Conservation (phyloP, 2,329 filamentous ascomycete genomes). For the Acrocalymma vagum region DNA sequence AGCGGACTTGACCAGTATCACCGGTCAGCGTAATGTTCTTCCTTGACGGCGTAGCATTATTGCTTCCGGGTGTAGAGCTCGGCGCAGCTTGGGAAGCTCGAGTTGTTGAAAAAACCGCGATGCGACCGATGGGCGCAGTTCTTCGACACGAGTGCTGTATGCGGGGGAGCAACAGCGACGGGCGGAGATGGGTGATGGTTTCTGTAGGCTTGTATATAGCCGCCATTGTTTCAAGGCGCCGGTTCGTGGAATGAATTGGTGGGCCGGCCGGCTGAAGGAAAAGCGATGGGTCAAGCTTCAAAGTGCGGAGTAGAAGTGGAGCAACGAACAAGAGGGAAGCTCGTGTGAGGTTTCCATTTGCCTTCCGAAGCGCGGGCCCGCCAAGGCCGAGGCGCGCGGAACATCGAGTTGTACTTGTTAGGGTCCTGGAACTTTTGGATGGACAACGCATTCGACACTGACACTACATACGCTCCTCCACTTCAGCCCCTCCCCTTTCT, state of each 20-base stretch:
- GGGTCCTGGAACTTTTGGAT: constrained; percentile 27
- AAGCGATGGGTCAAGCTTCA: constrained; percentile 3
- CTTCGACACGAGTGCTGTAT: constrained; percentile 19
- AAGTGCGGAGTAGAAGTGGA: constrained; percentile 17
- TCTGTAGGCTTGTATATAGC: constrained; percentile 39
- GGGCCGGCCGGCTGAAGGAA: constrained; percentile 8
- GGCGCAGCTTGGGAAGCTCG: constrained; percentile 35
- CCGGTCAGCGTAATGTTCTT: constrained; percentile 83
- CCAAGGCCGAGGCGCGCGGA: constrained; percentile 19
- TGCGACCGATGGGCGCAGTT: constrained; percentile 18
- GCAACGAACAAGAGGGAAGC: constrained; percentile 12
- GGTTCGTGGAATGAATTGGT: no score
- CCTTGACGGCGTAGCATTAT: constrained; percentile 59
- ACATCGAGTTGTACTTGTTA: constrained; percentile 5
- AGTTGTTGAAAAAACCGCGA: constrained; percentile 37
- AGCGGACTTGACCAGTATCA: constrained; percentile 83
- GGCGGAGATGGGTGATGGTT: constrained; percentile 38
- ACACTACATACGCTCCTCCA: constrained; percentile 2
- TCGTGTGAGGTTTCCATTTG: constrained; percentile 1
- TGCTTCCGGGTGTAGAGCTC: constrained; percentile 30
- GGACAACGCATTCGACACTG: constrained; percentile 23
- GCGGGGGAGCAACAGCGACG: constrained; percentile 30
- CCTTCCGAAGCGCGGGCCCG: no score
- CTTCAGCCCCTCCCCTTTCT: constrained; percentile 3
- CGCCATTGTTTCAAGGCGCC: no score